Base-by-base conservation (phyloP, 208 protist species). In the Leptomonas pyrrhocoris region DNA sequence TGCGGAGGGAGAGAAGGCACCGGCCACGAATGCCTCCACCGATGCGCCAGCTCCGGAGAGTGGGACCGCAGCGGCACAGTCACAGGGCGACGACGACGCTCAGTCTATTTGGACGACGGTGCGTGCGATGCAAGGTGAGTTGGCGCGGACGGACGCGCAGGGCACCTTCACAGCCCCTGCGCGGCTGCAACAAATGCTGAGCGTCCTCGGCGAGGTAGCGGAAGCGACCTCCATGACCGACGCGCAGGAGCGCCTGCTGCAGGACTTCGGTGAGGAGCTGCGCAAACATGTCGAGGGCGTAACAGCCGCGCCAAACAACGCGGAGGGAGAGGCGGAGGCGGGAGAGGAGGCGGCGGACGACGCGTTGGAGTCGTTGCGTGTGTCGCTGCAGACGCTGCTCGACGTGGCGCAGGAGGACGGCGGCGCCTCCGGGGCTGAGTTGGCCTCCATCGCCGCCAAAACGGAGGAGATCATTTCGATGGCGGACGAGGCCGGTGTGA, bases 71-170 rank as follows among this genome's bases (percentile, higher is more conserved):
- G 16, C 23, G n/a, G 12, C 49, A 60, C 34, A 66, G 30, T n/a
- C 54, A 19, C 36, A 45, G 27, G 50, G 30, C 25, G 40, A 30
- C n/a, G 28, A 45, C 1, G 13, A 18, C 13, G 38, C 6, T 11
- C 11, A n/a, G 27, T 43, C 51, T 28, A 48, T 81, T 25, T 85
- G 75, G 58, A 63, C 16, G 7, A 51, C 71, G 23, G 59, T 87
- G 46, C 40, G 50, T 31, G 81, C 83, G 21, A 86, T 88, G 67
- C 67, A 59, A 2, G 38, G 59, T 3, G 78, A 86, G 61, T 54
- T 88, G 48, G 15, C 69, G 27, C 43, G 46, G 6, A 68, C 77
- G 7, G 65, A 75, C 13, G 51, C 40, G 28, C 16, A 30, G 1
- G 68, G 56, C 53, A 45, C 75, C n/a, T 43, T 25, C 0, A 56